Percentiles rank a stretch among this genome's conserved stretches.
Conservation (phyloP, 306 rosid species). For the Canavalia ensiformis region DNA sequence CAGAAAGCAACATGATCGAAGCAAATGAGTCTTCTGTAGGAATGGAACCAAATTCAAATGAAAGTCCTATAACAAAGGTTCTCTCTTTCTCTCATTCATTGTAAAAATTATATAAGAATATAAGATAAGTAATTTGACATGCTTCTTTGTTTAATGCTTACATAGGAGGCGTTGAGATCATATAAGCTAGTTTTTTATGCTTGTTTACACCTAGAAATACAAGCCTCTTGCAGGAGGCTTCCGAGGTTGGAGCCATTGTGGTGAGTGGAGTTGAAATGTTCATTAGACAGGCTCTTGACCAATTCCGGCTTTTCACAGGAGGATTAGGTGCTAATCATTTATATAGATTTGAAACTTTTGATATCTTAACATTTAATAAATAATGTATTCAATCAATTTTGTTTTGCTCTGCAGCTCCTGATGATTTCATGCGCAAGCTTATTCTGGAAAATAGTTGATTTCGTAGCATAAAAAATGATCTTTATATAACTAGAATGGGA, state of each 20-base stretch:
- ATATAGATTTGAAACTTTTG: neutral
- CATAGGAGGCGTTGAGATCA: slow-evolving; percentile 37
- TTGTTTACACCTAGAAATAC: slow-evolving; percentile 50
- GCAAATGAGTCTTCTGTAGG: slow-evolving; percentile 30
- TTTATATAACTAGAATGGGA: too few species aligned
- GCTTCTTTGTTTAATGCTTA: slow-evolving; percentile 11
- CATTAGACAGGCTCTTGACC: slow-evolving; percentile 59
- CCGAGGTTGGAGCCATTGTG: slow-evolving; percentile 33
- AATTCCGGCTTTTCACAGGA: slow-evolving; percentile 52
- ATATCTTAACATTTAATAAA: neutral
- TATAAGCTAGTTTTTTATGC: slow-evolving; percentile 41
- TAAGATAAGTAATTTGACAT: neutral
- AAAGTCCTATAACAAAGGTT: slow-evolving; percentile 31
- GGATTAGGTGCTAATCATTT: slow-evolving; percentile 37
- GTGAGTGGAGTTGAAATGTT: slow-evolving; percentile 61
- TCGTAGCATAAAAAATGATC: neutral
- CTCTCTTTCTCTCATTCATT: slow-evolving; percentile 8
- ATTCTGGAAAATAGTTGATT: slow-evolving; percentile 37
- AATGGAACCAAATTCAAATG: slow-evolving; percentile 40
- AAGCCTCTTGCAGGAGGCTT: slow-evolving; percentile 52
- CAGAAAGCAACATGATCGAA: slow-evolving; percentile 15
- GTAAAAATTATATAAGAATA: neutral
- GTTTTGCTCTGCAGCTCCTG: slow-evolving; percentile 52
- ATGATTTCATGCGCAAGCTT: slow-evolving; percentile 53
- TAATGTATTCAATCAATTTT: neutral